Evolutionary conservation across 2,329 filamentous ascomycete genomes (phyloP).

Genomic region (Botrytis medusae): DNA sequence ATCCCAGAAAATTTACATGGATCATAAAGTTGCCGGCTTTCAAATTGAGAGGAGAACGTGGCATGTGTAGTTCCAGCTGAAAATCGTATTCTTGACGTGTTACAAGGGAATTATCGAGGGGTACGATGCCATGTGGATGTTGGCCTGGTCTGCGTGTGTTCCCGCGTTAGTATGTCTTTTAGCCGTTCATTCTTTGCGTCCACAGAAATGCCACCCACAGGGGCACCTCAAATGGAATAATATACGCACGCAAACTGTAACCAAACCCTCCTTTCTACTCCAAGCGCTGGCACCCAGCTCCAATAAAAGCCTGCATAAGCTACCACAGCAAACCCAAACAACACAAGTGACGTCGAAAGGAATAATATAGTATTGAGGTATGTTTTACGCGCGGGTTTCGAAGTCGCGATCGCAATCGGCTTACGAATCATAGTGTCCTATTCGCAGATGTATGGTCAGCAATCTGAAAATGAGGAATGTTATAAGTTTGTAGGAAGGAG

Average conservation of each 20-base stretch:
- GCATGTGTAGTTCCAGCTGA: conserved; percentile 70
- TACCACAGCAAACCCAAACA: conserved; percentile 57
- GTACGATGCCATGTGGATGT: conserved; percentile 38
- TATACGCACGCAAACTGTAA: conserved; percentile 60
- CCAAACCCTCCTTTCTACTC: conserved; percentile 61
- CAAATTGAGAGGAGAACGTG: conserved; percentile 73
- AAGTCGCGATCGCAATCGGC: conserved; percentile 56
- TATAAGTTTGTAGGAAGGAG: neutral
- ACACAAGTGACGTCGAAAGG: conserved; percentile 48
- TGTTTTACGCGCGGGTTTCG: conserved; percentile 60
- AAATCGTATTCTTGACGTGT: conserved; percentile 83
- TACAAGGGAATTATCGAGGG: conserved; percentile 52
- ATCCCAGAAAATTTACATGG: conserved; percentile 66
- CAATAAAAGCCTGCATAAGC: conserved; percentile 69
- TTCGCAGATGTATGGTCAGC: neutral
- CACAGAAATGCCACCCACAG: neutral
- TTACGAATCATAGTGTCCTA: conserved; percentile 52
- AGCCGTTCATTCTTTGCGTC: neutral
- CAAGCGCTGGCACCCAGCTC: conserved; percentile 65
- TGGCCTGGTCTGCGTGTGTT: conserved; percentile 41
- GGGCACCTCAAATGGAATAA: neutral
- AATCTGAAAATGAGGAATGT: neutral
- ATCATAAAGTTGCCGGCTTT: conserved; percentile 93
- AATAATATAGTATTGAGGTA: conserved; percentile 56
- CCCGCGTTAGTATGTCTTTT: neutral